A percentile compares a stretch with the other conserved stretches of the same genome.
These are phyloP conservation scores for Petunia secreta DNA, from an alignment of 257 asterid genomes.

Conservation along the genomic window DNA sequence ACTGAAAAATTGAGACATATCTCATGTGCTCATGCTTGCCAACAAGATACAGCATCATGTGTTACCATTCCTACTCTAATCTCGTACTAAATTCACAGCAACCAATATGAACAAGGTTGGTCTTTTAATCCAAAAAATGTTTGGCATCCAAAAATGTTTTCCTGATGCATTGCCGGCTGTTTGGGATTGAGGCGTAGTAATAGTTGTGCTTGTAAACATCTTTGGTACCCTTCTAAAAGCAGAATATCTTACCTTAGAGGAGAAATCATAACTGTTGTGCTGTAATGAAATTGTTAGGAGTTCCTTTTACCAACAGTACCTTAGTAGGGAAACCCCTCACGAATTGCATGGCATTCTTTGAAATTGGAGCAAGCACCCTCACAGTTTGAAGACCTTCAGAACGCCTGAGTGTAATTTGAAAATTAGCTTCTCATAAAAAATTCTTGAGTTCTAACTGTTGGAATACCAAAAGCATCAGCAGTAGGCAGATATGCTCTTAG, in stretches of 20 bases:
- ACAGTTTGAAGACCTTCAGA: conserved; percentile 81
- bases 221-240: too few species aligned
- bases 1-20: neutral
- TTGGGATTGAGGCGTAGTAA: too few species aligned
- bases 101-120: neutral
- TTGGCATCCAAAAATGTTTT: neutral
- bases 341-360: conserved; percentile 86
- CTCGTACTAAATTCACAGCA: neutral
- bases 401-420: conserved; percentile 54
- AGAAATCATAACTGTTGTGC: conserved; percentile 3
- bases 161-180: too few species aligned
- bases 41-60: neutral
- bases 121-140: neutral
- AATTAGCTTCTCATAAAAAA: neutral
- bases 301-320: conserved; percentile 47
- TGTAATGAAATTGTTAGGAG: neutral
- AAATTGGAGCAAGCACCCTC: conserved; percentile 86
- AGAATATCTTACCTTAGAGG: neutral
- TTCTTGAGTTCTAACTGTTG: conserved; percentile 22
- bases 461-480: conserved; percentile 1
- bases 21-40: conserved; percentile 3
- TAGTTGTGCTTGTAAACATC: too few species aligned
- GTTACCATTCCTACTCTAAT: neutral
- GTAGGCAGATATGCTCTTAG: neutral
- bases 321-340: conserved; percentile 90